Conservation (phyloP, 1,139 yeast genomes). For the Geotrichum restrictum region DNA sequence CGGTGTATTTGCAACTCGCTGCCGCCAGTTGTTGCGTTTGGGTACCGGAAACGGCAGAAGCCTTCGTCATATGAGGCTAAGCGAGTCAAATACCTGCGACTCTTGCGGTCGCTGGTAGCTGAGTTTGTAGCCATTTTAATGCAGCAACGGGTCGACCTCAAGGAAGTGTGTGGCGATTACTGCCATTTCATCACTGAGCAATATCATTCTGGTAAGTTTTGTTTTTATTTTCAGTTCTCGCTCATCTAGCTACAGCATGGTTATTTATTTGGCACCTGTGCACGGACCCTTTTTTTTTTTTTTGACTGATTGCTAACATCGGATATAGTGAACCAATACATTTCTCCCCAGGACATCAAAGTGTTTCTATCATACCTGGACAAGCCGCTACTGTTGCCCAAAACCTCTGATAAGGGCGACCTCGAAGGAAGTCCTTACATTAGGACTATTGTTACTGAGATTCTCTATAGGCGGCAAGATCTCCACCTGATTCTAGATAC, state of each 20-base stretch:
- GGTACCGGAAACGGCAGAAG: background rate
- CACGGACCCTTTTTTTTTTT: too few species aligned
- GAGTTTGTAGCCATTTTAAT: constrained; percentile 1
- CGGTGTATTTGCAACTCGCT: background rate
- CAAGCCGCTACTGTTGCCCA: constrained; percentile 13
- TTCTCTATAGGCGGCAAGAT: constrained; percentile 18
- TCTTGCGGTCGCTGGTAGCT: constrained; percentile 1
- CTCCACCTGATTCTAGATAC: constrained; percentile 13
- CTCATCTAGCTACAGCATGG: background rate
- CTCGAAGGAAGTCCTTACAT: constrained; percentile 4
- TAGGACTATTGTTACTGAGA: constrained; percentile 14
- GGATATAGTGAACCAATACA: constrained; percentile 10
- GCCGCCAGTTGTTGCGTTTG: background rate
- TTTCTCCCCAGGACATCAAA: constrained; percentile 11
- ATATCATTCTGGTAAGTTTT: constrained; percentile 4
- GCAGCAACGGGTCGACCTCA: constrained; percentile 9
- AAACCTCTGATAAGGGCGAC: background rate
- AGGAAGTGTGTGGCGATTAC: constrained; percentile 13
- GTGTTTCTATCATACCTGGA: constrained; percentile 4
- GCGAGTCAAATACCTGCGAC: background rate
- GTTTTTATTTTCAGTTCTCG: too few species aligned
- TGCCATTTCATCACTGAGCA: constrained; percentile 15
- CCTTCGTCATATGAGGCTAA: background rate
- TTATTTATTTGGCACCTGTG: too few species aligned
- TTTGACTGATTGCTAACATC: too few species aligned